Evolutionary conservation across 1,284 basidiomycete species (phyloP), one percentile per base, ranked within the genome.

Genomic region (Ganoderma resinaceum): DNA sequence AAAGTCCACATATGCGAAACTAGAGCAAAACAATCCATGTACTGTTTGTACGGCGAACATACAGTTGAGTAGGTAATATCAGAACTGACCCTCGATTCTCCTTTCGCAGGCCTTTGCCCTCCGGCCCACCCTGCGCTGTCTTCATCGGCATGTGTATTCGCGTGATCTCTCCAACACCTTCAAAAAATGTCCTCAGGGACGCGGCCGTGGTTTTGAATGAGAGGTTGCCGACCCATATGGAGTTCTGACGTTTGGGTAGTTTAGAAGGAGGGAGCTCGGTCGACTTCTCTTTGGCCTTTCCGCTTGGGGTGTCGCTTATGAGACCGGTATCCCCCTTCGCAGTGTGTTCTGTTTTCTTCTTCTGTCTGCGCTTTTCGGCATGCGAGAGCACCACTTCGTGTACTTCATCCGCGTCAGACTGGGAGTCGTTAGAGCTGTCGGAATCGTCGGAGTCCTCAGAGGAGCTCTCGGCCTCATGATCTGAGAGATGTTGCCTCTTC

Each of bases 1-100:
- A 78, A 99, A 96, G 82, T 99, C 97, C 69, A 98, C 91, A 82
- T 99, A 99, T 33, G 97, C 97, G 79, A 96, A 99, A 43, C 97
- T 98, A 75, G 38, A 43, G 12, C 23, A 57, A 20, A 64, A 14
- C 60, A 60, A 62, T 58, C 49, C 38, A 59, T 71, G 72, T 70
- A 72, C 63, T 67, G 67, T 61, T 40, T 62, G 35, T 42, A 23
- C 49, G 29, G 37, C 40, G 31, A 38, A 55, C 37, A 60, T 20
- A 40, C 60, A 33, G 61, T 29, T 37, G 38, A 33, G 65, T 61
- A 37, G 62, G 23, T 66, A 60, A 63, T 31, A 64, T 52, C 66
- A 67, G 69, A 61, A 82, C 87, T 72, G 69, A 92, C 90, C 91
- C 91, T 76, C 87, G 85, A 78, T 93, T 94, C 78, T 93, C 90